Evolutionary conservation across 805 yeast species (phyloP).

Genomic region (Tetrapisispora pingtungensis): DNA sequence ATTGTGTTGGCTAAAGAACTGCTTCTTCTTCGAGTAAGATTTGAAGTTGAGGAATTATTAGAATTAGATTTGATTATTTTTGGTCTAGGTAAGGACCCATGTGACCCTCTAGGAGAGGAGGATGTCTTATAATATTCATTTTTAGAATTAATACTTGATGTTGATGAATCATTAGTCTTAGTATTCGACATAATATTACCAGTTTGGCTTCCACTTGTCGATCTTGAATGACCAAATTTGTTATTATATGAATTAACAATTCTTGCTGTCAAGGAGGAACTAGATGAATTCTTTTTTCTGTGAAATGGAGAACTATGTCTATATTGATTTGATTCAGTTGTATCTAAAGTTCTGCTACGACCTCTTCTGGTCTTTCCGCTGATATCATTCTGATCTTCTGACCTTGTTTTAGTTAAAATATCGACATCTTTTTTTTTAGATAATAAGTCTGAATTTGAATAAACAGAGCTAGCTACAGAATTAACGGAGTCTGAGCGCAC

Average conservation of each 20-base stretch:
- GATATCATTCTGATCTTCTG: not conserved
- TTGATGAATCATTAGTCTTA: slow-evolving; percentile 1
- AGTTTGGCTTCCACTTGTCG: slow-evolving; percentile 1
- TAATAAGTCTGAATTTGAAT: not conserved
- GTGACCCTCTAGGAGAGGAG: slow-evolving; percentile 4
- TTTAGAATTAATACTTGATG: slow-evolving; percentile 1
- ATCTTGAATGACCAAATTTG: slow-evolving; percentile 1
- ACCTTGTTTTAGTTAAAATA: not conserved
- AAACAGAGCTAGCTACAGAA: not conserved
- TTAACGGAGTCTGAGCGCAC: not conserved
- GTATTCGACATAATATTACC: not conserved
- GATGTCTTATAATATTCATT: not conserved
- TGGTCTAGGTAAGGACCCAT: not conserved
- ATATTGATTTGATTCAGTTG: slow-evolving; percentile 12
- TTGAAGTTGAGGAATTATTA: slow-evolving; percentile 9
- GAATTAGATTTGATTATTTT: slow-evolving; percentile 4
- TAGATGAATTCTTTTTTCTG: slow-evolving; percentile 2
- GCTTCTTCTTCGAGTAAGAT: slow-evolving; percentile 28
- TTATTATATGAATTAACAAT: not conserved
- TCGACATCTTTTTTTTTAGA: not conserved
- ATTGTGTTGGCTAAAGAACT: slow-evolving; percentile 32
- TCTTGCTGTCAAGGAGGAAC: slow-evolving; percentile 3
- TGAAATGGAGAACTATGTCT: slow-evolving; percentile 1
- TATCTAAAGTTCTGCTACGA: slow-evolving; percentile 27
- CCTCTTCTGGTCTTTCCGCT: slow-evolving; percentile 10